These are phyloP conservation scores for Stipa capillata DNA, from an alignment of 176 grass and related monocot species.

Conservation along the genomic window DNA sequence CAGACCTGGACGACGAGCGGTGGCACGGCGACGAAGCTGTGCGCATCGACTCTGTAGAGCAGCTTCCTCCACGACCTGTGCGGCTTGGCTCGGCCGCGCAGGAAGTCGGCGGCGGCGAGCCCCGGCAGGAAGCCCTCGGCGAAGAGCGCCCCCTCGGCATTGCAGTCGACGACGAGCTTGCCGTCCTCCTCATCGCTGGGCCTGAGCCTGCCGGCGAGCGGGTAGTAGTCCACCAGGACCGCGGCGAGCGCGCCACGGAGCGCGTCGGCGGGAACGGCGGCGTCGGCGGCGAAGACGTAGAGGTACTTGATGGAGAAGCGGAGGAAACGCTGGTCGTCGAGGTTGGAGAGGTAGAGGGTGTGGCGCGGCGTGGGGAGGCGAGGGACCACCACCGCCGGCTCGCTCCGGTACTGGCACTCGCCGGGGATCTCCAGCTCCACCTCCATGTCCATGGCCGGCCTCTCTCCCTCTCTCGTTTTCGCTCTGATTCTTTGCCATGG, in stretches of 20 bases:
- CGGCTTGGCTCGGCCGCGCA: slow-evolving; percentile 12
- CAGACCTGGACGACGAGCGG: slow-evolving; percentile 60
- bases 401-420: slow-evolving; percentile 41
- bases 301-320: slow-evolving; percentile 95
- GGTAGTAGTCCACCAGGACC: slow-evolving; percentile 71
- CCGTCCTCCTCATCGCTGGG: slow-evolving; percentile 11
- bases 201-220: slow-evolving; percentile 60
- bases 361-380: slow-evolving; percentile 37
- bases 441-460: no score
- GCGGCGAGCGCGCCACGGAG: slow-evolving; percentile 38
- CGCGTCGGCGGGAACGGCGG: slow-evolving; percentile 19
- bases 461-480: no score
- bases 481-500: no score
- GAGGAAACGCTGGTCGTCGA: slow-evolving; percentile 83
- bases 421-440: slow-evolving; percentile 29
- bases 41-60: slow-evolving; percentile 42
- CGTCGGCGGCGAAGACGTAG: slow-evolving; percentile 31
- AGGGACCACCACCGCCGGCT: slow-evolving; percentile 39
- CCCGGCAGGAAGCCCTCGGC: slow-evolving; percentile 34
- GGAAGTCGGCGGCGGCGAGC: slow-evolving; percentile 45
- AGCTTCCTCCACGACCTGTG: slow-evolving; percentile 82
- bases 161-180: slow-evolving; percentile 78
- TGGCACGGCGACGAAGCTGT: slow-evolving; percentile 59
- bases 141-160: slow-evolving; percentile 74
- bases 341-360: slow-evolving; percentile 70